phyloP scores from a whole-genome alignment of 202 grass and related monocot genomes.

The Panicum hallii region DNA sequence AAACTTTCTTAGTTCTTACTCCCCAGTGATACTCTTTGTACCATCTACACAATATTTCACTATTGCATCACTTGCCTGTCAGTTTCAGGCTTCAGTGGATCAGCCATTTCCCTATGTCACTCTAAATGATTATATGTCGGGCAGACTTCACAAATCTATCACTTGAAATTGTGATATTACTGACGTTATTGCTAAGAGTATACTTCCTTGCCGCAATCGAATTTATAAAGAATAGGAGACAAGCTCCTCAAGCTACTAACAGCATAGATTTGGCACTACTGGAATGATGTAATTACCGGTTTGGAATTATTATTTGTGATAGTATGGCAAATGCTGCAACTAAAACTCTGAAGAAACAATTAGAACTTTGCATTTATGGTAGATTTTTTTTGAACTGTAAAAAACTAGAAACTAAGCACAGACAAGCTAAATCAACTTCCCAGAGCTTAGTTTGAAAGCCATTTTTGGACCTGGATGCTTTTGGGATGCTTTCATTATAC shows the following conservation, averaged over 20 bases:
- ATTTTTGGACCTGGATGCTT: not conserved
- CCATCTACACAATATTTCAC: not conserved
- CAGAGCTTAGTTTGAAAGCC: not conserved
- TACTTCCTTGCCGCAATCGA: not conserved
- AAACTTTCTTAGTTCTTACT: conserved; percentile 15
- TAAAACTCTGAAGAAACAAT: not conserved
- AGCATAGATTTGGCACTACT: not conserved
- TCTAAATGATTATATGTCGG: not conserved
- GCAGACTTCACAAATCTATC: not conserved
- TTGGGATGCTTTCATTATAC: not conserved
- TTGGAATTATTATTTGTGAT: not conserved
- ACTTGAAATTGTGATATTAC: not conserved
- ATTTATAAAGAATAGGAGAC: not conserved
- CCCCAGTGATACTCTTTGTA: not conserved
- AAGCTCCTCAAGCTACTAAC: not conserved
- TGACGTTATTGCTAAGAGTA: not conserved
- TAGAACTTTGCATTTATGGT: not conserved
- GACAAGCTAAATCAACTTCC: not conserved
- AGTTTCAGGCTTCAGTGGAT: not conserved
- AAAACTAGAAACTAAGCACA: not conserved
- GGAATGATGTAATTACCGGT: not conserved
- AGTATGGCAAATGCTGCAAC: not conserved
- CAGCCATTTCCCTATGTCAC: not conserved
- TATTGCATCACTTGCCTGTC: not conserved
- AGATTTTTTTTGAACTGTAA: not conserved